phyloP scores from a whole-genome alignment of 2,329 filamentous ascomycete genomes.

The Colletotrichum sp. region DNA sequence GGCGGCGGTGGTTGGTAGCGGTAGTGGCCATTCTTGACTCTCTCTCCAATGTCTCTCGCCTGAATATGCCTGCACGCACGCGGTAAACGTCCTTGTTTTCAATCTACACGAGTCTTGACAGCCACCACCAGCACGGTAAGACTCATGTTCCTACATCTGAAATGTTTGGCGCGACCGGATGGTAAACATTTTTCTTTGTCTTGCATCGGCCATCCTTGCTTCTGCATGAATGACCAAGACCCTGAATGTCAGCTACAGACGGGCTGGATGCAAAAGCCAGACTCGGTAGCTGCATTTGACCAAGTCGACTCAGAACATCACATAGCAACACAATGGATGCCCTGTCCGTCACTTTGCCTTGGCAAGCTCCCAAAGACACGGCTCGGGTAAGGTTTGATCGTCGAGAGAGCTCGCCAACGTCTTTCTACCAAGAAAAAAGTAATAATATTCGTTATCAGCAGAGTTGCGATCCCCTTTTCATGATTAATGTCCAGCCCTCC shows the following conservation, averaged over 20 bases:
- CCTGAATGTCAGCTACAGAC: background rate
- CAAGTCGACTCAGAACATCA: background rate
- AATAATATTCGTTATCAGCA: background rate
- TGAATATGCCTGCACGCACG: background rate
- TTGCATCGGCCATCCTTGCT: background rate
- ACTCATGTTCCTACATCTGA: background rate
- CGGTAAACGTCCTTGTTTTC: background rate
- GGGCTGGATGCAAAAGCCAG: background rate
- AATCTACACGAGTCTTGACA: background rate
- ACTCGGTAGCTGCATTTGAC: background rate
- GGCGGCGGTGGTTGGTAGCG: background rate
- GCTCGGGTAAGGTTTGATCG: background rate
- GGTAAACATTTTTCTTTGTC: background rate
- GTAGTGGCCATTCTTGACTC: background rate
- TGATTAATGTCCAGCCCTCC: slow-evolving; percentile 1
- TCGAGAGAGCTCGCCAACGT: background rate
- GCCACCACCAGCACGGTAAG: background rate
- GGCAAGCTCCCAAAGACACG: background rate
- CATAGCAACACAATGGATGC: background rate
- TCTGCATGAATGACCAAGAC: background rate
- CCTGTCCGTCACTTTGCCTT: background rate
- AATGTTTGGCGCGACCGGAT: background rate
- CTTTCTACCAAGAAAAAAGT: background rate
- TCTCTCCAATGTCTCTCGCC: background rate
- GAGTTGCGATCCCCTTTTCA: background rate